Evolutionary conservation across 768 basidiomycete genomes (phyloP).

Genomic region (Phanerochaete sordida): DNA sequence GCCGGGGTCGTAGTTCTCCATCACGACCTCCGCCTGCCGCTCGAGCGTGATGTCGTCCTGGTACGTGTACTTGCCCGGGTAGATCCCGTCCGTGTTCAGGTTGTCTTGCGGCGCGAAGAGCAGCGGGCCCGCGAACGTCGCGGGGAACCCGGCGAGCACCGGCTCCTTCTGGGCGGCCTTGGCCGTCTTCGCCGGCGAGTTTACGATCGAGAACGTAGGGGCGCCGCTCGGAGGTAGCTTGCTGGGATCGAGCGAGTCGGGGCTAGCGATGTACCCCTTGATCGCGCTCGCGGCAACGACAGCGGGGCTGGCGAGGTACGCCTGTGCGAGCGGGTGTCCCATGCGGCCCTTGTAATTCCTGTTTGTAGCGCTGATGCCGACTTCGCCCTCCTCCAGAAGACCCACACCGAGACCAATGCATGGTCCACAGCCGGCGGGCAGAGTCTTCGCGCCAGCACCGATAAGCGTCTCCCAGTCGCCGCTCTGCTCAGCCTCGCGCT

Average conservation of each 20-base stretch:
- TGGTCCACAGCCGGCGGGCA: conserved; percentile 96
- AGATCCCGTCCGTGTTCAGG: conserved; percentile 96
- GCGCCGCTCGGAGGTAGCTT: conserved; percentile 46
- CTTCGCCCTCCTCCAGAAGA: conserved; percentile 89
- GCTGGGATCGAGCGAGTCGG: conserved; percentile 58
- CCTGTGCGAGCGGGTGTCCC: conserved; percentile 93
- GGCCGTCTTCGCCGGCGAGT: conserved; percentile 29
- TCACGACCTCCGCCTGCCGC: conserved; percentile 92
- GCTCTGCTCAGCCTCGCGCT: conserved; percentile 78
- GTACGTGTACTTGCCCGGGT: conserved; percentile 99
- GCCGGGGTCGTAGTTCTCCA: conserved; percentile 97
- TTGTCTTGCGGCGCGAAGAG: conserved; percentile 96
- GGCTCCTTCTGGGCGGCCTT: conserved; percentile 46
- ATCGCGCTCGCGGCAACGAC: conserved; percentile 96
- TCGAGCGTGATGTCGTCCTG: conserved; percentile 98
- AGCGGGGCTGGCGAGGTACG: conserved; percentile 94
- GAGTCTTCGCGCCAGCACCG: conserved; percentile 84
- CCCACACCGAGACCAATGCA: conserved; percentile 97
- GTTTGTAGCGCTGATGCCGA: conserved; percentile 97
- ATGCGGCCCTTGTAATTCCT: conserved; percentile 99
- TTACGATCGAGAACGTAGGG: conserved; percentile 56
- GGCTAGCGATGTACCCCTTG: conserved; percentile 87
- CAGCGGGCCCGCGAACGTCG: conserved; percentile 77
- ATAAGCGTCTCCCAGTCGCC: conserved; percentile 90
- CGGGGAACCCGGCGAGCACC: conserved; percentile 80